These are phyloP conservation scores for Pneumocystis wakefieldiae DNA, from an alignment of 1,139 yeast genomes.

Conservation along the genomic window DNA sequence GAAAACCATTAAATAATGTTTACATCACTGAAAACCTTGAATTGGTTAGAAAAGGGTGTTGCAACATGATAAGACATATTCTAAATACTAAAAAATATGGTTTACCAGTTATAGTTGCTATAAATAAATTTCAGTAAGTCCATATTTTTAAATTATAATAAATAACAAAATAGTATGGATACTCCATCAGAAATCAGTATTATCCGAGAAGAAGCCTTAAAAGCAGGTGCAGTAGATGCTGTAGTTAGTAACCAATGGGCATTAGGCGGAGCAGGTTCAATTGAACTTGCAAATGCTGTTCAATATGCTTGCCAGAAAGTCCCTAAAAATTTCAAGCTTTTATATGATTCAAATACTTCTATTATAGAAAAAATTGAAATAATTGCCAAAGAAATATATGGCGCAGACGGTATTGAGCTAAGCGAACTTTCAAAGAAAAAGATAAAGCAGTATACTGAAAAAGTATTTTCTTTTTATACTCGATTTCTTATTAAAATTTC, in stretches of 20 bases:
- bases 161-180: slow-evolving; percentile 34
- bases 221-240: slow-evolving; percentile 93
- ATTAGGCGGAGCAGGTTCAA: slow-evolving; percentile 92
- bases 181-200: slow-evolving; percentile 69
- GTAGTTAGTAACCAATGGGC: slow-evolving; percentile 96
- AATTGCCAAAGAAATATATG: slow-evolving; percentile 86
- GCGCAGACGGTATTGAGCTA: slow-evolving; percentile 80
- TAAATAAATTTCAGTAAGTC: slow-evolving; percentile 57
- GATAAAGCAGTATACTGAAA: slow-evolving; percentile 68
- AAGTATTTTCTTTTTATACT: slow-evolving; percentile 19
- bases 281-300: slow-evolving; percentile 74
- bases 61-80: slow-evolving; percentile 85
- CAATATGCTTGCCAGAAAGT: slow-evolving; percentile 51
- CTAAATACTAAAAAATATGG: slow-evolving; percentile 74
- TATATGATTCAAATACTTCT: slow-evolving; percentile 48
- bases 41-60: slow-evolving; percentile 67
- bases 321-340: slow-evolving; percentile 47
- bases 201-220: slow-evolving; percentile 66
- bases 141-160: background rate
- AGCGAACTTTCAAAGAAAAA: slow-evolving; percentile 72
- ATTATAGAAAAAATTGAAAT: slow-evolving; percentile 72
- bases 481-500: background rate
- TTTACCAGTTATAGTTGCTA: slow-evolving; percentile 89
- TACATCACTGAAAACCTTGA: slow-evolving; percentile 79
- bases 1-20: slow-evolving; percentile 75